Conservation (phyloP, 257 asterid genomes). For the Nicotiana obtusifolia region DNA sequence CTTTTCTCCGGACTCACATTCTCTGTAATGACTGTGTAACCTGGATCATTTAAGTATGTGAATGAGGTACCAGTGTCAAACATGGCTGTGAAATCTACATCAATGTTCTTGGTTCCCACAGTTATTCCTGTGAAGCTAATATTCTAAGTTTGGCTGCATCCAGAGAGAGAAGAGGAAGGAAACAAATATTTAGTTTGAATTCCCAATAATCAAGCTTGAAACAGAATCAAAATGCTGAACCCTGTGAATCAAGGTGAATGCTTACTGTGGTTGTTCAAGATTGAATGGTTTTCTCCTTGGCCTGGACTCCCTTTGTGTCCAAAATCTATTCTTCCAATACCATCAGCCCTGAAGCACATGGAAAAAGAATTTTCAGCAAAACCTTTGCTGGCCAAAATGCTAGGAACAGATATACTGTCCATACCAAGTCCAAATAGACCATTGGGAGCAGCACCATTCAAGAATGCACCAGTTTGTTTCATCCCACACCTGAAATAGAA, state of each 20-base stretch:
- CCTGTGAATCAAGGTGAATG: neutral
- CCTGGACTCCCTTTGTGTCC: conserved; percentile 72
- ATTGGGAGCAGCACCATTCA: conserved; percentile 78
- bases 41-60: conserved; percentile 77
- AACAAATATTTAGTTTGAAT: neutral
- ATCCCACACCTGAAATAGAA: conserved; percentile 75
- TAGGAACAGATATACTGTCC: conserved; percentile 65
- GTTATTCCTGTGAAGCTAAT: conserved; percentile 58
- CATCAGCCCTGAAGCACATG: conserved; percentile 82
- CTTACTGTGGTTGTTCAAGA: conserved; percentile 53
- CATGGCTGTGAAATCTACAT: conserved; percentile 52
- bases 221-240: neutral
- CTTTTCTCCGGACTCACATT: conserved; percentile 40
- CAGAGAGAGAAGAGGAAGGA: neutral
- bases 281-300: conserved; percentile 61
- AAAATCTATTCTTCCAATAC: conserved; percentile 74
- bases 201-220: neutral
- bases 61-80: conserved; percentile 94
- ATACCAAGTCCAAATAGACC: conserved; percentile 91
- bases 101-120: conserved; percentile 41
- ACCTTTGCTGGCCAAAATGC: conserved; percentile 65
- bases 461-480: conserved; percentile 72
- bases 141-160: conserved; percentile 64
- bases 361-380: conserved; percentile 79
- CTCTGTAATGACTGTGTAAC: conserved; percentile 47